These are phyloP conservation scores for Cucurbita pepo DNA, from an alignment of 306 rosid species.

Conservation along the genomic window DNA sequence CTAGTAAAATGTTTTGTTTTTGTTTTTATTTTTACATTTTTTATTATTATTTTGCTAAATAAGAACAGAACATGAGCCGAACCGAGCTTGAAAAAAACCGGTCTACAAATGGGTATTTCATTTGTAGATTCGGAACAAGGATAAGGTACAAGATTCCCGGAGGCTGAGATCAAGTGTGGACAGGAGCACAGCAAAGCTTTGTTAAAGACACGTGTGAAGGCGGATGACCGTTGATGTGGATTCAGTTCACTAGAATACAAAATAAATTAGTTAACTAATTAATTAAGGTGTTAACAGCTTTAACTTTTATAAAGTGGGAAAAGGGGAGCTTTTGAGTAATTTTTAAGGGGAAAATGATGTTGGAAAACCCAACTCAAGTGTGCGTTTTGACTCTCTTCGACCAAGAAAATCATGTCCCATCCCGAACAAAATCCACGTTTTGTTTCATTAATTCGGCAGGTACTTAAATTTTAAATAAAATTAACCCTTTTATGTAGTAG, in stretches of 20 bases:
- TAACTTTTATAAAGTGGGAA: conserved; percentile 1
- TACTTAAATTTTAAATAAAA: too few relatives aligned
- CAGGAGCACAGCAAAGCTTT: background rate
- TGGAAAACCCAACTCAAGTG: conserved; percentile 3
- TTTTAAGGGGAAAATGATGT: background rate
- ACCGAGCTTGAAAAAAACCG: background rate
- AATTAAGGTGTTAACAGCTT: background rate
- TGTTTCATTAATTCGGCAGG: too few relatives aligned
- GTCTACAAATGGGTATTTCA: background rate
- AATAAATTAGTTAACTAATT: background rate
- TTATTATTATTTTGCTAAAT: too few relatives aligned
- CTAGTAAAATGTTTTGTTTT: too few relatives aligned
- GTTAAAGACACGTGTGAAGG: background rate
- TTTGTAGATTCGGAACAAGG: background rate
- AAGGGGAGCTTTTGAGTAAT: background rate
- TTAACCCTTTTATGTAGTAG: too few relatives aligned
- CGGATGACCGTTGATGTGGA: background rate
- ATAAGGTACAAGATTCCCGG: background rate
- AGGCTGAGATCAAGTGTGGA: background rate
- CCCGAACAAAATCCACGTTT: too few relatives aligned
- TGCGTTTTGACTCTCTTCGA: background rate
- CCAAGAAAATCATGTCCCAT: conserved; percentile 1
- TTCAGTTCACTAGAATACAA: background rate
- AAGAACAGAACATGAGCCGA: background rate
- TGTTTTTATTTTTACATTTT: too few relatives aligned